Evolutionary conservation across 164 flowering plant genomes (phyloP), one percentile per base, ranked within the genome.

Genomic region (Houttuynia cordata): DNA sequence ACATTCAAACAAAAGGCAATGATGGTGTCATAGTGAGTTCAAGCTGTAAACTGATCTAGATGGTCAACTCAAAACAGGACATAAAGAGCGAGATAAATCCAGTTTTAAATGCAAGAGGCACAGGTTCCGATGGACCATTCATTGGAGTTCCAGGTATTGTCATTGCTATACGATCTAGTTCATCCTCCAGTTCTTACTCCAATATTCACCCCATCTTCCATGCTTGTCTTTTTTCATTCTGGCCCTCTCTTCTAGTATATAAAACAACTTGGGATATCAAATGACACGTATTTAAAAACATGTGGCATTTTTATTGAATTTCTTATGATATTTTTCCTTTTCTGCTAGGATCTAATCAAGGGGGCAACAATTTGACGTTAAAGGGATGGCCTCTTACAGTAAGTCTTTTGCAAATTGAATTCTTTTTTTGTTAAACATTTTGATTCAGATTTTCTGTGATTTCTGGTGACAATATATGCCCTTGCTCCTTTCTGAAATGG

Each of bases 361-460:
- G 86, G 58, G 79, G 92, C 42, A 90, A 77, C 79, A 93, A 82
- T 76, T 76, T 93, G 75, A 86, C 99, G 24, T 65, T 93, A 73
- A 93, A 87, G 83, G 99, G 99, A 69, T 93, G 96, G 96, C 99
- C 99, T 15, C 85, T 93, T 57, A 86, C 92, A 0, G 99, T 93
- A 71, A 79, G 96, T 75, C 47, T 42, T 64, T 49, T 45, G 14
- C 23, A 14, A 14, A 45, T 8, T 41, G 17, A 45, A 12, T 12
- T 12, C 4, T 45, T 45, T 45, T 10, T 45, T 17, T 3, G 17
- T 45, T 10, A 14, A 45, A 45, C 49, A 45, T 45, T 45, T 45
- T 45, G 9, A 13, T 56, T 56, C 24, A 22, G 22, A 12, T 19
- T 20, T 8, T 53, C 18, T 53, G 19, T 53, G 9, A 19, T 20